Percentiles rank a stretch among this genome's conserved stretches.
These are phyloP conservation scores for Angophora floribunda DNA, from an alignment of 345 rosid species.

Conservation along the genomic window DNA sequence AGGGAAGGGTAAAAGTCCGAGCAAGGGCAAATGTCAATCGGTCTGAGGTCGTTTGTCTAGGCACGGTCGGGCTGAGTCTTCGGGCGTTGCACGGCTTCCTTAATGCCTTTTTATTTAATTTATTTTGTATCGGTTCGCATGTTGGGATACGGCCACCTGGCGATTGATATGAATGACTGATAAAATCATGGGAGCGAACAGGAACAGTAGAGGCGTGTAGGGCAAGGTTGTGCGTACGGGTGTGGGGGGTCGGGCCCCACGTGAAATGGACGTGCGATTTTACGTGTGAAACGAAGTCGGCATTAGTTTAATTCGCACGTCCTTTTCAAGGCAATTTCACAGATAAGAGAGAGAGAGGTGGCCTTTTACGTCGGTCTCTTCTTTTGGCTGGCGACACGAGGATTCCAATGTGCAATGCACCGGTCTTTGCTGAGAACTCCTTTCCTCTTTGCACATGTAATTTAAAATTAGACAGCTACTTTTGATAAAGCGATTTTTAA, in stretches of 20 bases:
- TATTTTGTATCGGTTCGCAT: not conserved
- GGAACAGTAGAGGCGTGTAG: not conserved
- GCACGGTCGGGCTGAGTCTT: not conserved
- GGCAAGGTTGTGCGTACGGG: not conserved
- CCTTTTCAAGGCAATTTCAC: not conserved
- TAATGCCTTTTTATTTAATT: not conserved
- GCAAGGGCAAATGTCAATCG: not conserved
- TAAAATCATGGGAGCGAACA: not conserved
- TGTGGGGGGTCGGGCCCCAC: not conserved
- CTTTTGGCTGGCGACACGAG: not conserved
- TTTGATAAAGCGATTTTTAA: not conserved
- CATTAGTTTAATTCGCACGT: not conserved
- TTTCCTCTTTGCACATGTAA: not conserved
- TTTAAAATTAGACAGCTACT: not conserved
- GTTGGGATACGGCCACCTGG: not conserved
- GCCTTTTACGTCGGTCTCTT: not conserved
- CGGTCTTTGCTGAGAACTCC: not conserved
- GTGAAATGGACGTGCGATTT: not conserved
- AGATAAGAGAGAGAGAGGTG: not conserved
- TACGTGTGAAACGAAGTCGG: not conserved
- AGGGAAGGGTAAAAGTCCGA: too few relatives aligned
- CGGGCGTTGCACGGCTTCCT: not conserved
- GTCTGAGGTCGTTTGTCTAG: not conserved
- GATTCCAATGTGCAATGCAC: not conserved
- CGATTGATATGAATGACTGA: not conserved